Evolutionary conservation across 192 early-diverging fungal species (phyloP).

Genomic region (Allomyces macrogynus): DNA sequence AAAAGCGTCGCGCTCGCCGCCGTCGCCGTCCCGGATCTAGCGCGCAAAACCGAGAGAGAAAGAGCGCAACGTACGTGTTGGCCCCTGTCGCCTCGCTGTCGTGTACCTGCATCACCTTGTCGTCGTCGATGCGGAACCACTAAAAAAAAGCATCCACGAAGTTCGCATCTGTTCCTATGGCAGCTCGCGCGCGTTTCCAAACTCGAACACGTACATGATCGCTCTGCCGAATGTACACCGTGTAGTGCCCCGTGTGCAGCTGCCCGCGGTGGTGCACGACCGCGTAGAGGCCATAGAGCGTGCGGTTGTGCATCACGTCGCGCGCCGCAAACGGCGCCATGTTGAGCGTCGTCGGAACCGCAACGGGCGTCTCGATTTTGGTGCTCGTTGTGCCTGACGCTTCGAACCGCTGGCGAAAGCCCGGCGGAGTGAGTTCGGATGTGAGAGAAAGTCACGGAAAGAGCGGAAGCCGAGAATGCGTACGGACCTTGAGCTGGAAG

Average conservation of each 20-base stretch:
- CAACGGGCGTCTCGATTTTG: slow-evolving; percentile 77
- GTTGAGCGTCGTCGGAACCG: slow-evolving; percentile 64
- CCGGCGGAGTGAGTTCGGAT: background rate
- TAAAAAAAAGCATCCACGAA: no score
- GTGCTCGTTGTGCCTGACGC: slow-evolving; percentile 32
- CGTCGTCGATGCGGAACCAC: background rate
- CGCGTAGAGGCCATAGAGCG: slow-evolving; percentile 63
- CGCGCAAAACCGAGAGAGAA: background rate
- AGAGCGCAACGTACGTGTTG: background rate
- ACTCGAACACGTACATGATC: slow-evolving; percentile 37
- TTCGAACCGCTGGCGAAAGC: slow-evolving; percentile 53
- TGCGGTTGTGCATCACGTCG: slow-evolving; percentile 32
- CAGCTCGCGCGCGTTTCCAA: no score
- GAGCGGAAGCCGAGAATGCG: background rate
- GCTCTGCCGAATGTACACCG: slow-evolving; percentile 53
- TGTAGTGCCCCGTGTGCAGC: slow-evolving; percentile 92
- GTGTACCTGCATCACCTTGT: background rate
- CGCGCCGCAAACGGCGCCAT: slow-evolving; percentile 52
- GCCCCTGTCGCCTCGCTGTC: background rate
- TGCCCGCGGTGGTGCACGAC: slow-evolving; percentile 80
- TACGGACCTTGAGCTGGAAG: slow-evolving; percentile 66
- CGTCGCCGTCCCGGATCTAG: no score
- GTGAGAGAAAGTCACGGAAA: no score
- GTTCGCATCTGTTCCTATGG: no score
- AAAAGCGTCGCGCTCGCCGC: no score